Percentiles rank a stretch among this genome's conserved stretches.
Evolutionary conservation across 2,329 filamentous ascomycete genomes (phyloP).

Genomic region (Alternaria hordeiaustralica): DNA sequence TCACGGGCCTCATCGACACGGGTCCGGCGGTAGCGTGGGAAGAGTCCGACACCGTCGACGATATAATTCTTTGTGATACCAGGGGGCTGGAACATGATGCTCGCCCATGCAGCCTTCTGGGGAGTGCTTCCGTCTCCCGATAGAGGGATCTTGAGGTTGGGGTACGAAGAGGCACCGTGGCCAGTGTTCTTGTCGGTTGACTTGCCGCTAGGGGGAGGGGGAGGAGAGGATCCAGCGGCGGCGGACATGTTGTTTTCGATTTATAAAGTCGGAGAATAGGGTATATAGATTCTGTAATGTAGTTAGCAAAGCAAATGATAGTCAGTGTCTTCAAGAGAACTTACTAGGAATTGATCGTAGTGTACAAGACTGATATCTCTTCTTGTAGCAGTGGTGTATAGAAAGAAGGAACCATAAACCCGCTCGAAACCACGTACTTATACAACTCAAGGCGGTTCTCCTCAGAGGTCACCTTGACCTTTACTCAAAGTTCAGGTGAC

Average conservation of each 20-base stretch:
- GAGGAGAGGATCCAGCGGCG: background rate
- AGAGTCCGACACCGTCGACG: background rate
- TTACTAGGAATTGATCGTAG: background rate
- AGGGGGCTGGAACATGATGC: background rate
- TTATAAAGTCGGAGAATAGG: background rate
- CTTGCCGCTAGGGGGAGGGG: accelerated
- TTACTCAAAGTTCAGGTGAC: background rate
- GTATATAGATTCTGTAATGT: background rate
- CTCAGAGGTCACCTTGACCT: background rate
- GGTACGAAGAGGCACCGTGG: background rate
- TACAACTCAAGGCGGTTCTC: background rate
- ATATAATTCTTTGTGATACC: background rate
- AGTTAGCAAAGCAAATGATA: accelerated
- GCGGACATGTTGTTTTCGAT: background rate
- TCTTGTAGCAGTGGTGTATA: background rate
- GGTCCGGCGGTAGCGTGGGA: background rate
- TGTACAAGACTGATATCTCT: background rate
- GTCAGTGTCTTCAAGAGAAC: background rate
- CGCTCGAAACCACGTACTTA: background rate
- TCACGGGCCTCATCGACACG: background rate
- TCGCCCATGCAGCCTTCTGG: background rate
- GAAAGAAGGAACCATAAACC: background rate
- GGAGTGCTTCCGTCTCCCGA: background rate
- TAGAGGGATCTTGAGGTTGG: background rate
- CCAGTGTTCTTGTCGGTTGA: background rate